phyloP scores from a whole-genome alignment of 768 basidiomycete species.

The Baorangia bicolor region DNA sequence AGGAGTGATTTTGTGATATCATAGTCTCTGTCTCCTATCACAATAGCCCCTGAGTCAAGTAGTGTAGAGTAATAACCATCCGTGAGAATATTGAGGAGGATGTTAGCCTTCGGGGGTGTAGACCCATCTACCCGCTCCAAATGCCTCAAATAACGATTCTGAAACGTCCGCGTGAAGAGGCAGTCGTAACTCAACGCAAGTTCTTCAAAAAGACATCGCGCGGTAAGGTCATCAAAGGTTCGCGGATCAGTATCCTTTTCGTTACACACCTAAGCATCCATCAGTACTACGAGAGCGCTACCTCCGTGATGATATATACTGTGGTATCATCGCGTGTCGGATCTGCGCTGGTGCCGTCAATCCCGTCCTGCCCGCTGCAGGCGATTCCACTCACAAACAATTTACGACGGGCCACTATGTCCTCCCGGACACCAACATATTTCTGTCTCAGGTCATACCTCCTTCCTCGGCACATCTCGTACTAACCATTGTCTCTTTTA shows the following conservation, averaged over 20 bases:
- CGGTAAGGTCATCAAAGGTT: slow-evolving; percentile 94
- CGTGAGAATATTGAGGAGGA: slow-evolving; percentile 6
- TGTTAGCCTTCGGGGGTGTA: too few relatives aligned
- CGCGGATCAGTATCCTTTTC: slow-evolving; percentile 1
- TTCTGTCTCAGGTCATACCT: slow-evolving; percentile 69
- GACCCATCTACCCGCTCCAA: neutral
- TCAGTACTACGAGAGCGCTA: slow-evolving; percentile 91
- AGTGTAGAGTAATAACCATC: too few relatives aligned
- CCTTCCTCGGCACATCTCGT: neutral
- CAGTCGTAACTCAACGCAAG: slow-evolving; percentile 77
- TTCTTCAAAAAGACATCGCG: slow-evolving; percentile 95
- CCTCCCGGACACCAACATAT: slow-evolving; percentile 93
- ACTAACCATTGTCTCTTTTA: slow-evolving; percentile 30
- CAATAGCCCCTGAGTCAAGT: neutral
- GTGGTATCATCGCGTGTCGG: slow-evolving; percentile 73
- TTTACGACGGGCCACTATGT: slow-evolving; percentile 76
- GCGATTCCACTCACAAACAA: slow-evolving; percentile 53
- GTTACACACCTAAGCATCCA: neutral
- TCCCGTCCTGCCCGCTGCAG: slow-evolving; percentile 55
- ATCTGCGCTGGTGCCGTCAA: slow-evolving; percentile 49
- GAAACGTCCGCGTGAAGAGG: slow-evolving; percentile 70
- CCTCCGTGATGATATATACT: slow-evolving; percentile 86
- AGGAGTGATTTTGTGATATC: neutral
- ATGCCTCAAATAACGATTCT: slow-evolving; percentile 68
- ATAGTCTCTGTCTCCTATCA: slow-evolving; percentile 1